phyloP scores from a whole-genome alignment of 805 yeast species.

The Sugiyamaella boreocaroliniensis region DNA sequence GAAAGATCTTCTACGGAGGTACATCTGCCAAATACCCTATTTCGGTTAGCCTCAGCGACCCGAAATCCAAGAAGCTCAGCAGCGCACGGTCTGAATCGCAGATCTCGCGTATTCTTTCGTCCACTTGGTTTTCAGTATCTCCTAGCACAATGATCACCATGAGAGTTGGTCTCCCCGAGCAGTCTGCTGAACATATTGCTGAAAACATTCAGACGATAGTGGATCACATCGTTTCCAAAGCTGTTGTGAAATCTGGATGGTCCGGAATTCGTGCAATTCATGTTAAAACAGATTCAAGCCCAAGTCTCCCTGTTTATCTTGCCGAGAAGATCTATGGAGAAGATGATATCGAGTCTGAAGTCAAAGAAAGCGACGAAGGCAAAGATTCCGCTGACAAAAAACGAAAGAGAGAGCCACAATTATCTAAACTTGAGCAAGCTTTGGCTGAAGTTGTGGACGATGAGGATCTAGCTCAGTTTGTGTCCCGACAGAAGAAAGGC shows the following conservation, averaged over 20 bases:
- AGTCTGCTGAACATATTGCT: constrained; percentile 43
- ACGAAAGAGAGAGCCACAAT: constrained; percentile 30
- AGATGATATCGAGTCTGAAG: constrained; percentile 37
- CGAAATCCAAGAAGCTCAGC: constrained; percentile 37
- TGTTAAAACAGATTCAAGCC: constrained; percentile 67
- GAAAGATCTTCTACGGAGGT: constrained; percentile 61
- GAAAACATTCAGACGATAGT: constrained; percentile 56
- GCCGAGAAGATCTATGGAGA: constrained; percentile 47
- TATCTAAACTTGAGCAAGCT: constrained; percentile 63
- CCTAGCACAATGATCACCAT: constrained; percentile 63
- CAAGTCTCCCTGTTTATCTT: constrained; percentile 77
- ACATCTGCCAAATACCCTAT: constrained; percentile 64
- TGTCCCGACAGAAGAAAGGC: background rate
- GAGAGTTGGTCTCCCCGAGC: constrained; percentile 51
- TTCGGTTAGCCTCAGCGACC: constrained; percentile 31
- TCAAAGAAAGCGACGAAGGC: constrained; percentile 31
- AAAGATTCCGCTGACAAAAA: constrained; percentile 24
- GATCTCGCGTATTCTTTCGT: constrained; percentile 49
- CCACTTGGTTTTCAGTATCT: constrained; percentile 61
- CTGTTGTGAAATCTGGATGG: constrained; percentile 24
- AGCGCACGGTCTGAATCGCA: constrained; percentile 49
- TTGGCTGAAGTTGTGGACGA: constrained; percentile 80
- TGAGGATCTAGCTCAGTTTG: constrained; percentile 46
- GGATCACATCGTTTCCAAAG: constrained; percentile 34
- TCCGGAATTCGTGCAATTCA: constrained; percentile 37